Conservation (phyloP, 495 filamentous ascomycete genomes). For the Copromyces sp. region DNA sequence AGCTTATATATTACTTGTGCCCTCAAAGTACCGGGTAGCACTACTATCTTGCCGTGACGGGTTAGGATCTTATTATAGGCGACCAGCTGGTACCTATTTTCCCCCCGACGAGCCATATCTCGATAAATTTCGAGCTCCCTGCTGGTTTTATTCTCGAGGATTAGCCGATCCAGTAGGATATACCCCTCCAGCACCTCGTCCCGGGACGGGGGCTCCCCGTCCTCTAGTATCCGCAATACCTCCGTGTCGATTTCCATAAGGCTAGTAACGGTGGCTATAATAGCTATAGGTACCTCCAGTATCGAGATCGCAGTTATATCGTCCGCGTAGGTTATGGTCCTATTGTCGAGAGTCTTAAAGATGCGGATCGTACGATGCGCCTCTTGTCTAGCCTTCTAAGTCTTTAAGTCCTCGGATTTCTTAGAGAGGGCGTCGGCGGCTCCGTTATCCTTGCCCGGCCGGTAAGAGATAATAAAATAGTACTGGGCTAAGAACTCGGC, state of each 20-base stretch:
- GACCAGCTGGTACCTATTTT: too few relatives aligned
- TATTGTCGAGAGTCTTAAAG: background rate
- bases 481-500: background rate
- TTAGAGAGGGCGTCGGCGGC: background rate
- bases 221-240: too few relatives aligned
- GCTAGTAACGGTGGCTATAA: rapidly evolving
- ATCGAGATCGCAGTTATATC: too few relatives aligned
- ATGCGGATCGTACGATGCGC: background rate
- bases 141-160: too few relatives aligned
- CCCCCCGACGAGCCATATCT: too few relatives aligned
- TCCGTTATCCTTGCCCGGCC: too few relatives aligned
- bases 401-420: background rate
- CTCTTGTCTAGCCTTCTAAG: background rate
- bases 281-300: rapidly evolving
- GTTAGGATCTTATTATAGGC: too few relatives aligned
- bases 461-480: slow-evolving; percentile 2
- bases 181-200: too few relatives aligned
- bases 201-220: too few relatives aligned
- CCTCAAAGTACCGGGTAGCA: background rate
- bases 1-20: background rate
- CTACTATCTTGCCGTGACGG: background rate
- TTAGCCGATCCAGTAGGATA: too few relatives aligned
- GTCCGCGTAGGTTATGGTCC: background rate
- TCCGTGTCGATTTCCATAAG: too few relatives aligned
- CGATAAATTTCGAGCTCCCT: too few relatives aligned